Conservation (phyloP, 306 rosid species). For the Malus domestica region ASM211411v1 NC_041792.1:8950501-8951000, state of each 20-base stretch:
- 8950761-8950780: constrained; percentile 12
- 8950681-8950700: constrained; percentile 20
- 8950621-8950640: constrained; percentile 38
- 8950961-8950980: constrained; percentile 23
- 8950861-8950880: constrained; percentile 36
- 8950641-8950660: constrained; percentile 34
- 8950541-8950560: constrained; percentile 22
- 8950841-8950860: constrained; percentile 40
- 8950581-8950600: constrained; percentile 52
- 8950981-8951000: constrained; percentile 14
- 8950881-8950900: constrained; percentile 32
- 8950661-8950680: constrained; percentile 55
- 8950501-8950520: constrained; percentile 17
- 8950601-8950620: constrained; percentile 70
- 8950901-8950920: constrained; percentile 43
- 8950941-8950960: constrained; percentile 35
- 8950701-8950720: constrained; percentile 46
- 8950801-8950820: constrained; percentile 48
- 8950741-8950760: constrained; percentile 17
- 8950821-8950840: constrained; percentile 56
- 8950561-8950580: constrained; percentile 29
- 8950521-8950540: constrained; percentile 31
- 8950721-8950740: constrained; percentile 56
- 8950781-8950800: constrained; percentile 8
- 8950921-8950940: constrained; percentile 58